phyloP scores from a whole-genome alignment of 768 basidiomycete genomes.

The Suillus hirtellus region DNA sequence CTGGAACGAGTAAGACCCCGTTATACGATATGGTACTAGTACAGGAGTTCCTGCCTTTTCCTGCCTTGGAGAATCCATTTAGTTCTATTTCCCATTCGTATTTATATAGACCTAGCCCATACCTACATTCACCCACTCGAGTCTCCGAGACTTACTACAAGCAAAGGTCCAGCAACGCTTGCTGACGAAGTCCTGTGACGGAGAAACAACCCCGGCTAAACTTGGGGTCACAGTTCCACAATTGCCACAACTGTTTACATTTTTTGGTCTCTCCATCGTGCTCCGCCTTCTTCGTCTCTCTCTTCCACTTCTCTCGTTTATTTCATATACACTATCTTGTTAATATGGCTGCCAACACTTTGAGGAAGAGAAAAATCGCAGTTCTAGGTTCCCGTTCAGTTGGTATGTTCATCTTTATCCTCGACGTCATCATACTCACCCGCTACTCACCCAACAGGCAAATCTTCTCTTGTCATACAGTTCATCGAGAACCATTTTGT shows the following conservation, averaged over 20 bases:
- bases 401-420: conserved; percentile 49
- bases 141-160: background rate
- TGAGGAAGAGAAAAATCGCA: conserved; percentile 88
- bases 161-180: conserved; percentile 10
- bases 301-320: conserved; percentile 15
- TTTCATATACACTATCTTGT: conserved; percentile 7
- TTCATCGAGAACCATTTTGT: conserved; percentile 92
- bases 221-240: conserved; percentile 18
- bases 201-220: conserved; percentile 34
- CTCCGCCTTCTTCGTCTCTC: conserved; percentile 17
- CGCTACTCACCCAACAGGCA: conserved; percentile 55
- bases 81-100: conserved; percentile 16
- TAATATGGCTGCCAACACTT: conserved; percentile 35
- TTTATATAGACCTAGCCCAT: conserved; percentile 8
- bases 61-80: conserved; percentile 3
- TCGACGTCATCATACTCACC: conserved; percentile 19
- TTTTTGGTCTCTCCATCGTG: conserved; percentile 22
- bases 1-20: conserved; percentile 33
- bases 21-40: conserved; percentile 19
- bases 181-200: conserved; percentile 17
- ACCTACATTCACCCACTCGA: background rate
- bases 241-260: conserved; percentile 21
- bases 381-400: conserved; percentile 87
- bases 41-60: conserved; percentile 8
- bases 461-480: conserved; percentile 90